A percentile compares a stretch with the other conserved stretches of the same genome.
Evolutionary conservation across 2,329 filamentous ascomycete species (phyloP).

Genomic region (Fusarium floridanum): DNA sequence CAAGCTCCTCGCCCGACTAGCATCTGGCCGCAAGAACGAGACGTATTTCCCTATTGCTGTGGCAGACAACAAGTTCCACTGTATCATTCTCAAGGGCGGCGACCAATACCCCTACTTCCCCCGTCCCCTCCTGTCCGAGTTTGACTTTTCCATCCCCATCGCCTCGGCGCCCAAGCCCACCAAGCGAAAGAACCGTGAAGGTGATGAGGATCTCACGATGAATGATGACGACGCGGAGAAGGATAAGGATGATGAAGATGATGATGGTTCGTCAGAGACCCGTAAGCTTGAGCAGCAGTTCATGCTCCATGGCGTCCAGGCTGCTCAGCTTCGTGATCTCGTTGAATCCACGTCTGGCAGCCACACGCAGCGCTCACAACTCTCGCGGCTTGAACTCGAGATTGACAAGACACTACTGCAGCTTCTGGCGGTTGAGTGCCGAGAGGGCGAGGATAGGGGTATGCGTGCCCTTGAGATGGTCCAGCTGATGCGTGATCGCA

Average conservation of each 20-base stretch:
- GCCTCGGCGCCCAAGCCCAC: conserved; percentile 62
- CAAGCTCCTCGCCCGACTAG: conserved; percentile 82
- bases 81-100: conserved; percentile 97
- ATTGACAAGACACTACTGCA: conserved; percentile 92
- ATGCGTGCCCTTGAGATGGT: conserved; percentile 97
- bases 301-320: conserved; percentile 78
- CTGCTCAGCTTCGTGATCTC: conserved; percentile 81
- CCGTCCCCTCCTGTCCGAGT: conserved; percentile 89
- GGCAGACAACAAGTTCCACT: conserved; percentile 92
- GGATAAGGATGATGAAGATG: conserved; percentile 49
- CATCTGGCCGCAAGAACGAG: conserved; percentile 87
- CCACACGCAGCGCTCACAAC: conserved; percentile 73
- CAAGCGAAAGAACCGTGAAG: conserved; percentile 49
- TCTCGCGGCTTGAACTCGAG: conserved; percentile 82
- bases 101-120: conserved; percentile 96
- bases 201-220: conserved; percentile 50
- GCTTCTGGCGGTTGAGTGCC: conserved; percentile 89
- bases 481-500: conserved; percentile 83
- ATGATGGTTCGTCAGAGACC: conserved; percentile 60
- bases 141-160: conserved; percentile 89
- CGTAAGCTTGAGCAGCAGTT: conserved; percentile 83
- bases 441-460: conserved; percentile 90
- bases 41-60: conserved; percentile 96
- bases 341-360: conserved; percentile 72
- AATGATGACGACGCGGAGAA: conserved; percentile 50